Base-by-base conservation (phyloP, 495 filamentous ascomycete species). In the Neurospora sp. region DNA sequence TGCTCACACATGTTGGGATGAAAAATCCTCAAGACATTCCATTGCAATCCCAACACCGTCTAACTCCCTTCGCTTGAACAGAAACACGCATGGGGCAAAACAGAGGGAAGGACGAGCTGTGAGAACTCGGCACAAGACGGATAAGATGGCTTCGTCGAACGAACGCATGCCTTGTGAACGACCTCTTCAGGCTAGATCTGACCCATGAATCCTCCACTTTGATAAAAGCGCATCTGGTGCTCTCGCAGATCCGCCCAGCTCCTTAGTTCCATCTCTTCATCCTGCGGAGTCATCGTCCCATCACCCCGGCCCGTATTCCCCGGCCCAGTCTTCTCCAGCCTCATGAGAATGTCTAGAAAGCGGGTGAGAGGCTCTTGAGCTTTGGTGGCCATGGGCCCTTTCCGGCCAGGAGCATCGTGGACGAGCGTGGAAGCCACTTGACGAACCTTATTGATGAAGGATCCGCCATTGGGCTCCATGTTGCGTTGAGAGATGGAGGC, bases 381-480 rank as follows among this genome's bases (percentile, higher is more conserved):
- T 79, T 89, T 84, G 5, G 84, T 74, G 0, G 88, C 86, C 1
- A 87, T 65, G 5, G 83, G 82, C 5, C 88, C 89, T 75, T 89
- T 89, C 6, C 85, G 84, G 44, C 87, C 83, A 14, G 85, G 83
- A 3, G 89, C 86, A 9, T 87, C 84, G 70, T 91, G 87, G 40
- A 94, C 86, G 3, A 96, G 84, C 0, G 92, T 94, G 14, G 88
- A 89, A 22, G 92, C 92, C 53, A 96, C 88, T 79, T 91, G 89
- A 69, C 92, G 89, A 76, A 95, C 89, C 82, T 91, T 91, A 78
- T 84, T 82, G 78, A 89, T 89, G 69, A 95, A 89, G 69, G 90
- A 92, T 59, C 86, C 87, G 20, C 89, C 91, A 77, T 94, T 94
- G 2, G 93, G 91, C 79, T 96, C 93, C 85, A 94, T 91, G 79